Evolutionary conservation across 768 basidiomycete genomes (phyloP), one percentile per base, ranked within the genome.

Genomic region (Boletus vinaceobasis): DNA sequence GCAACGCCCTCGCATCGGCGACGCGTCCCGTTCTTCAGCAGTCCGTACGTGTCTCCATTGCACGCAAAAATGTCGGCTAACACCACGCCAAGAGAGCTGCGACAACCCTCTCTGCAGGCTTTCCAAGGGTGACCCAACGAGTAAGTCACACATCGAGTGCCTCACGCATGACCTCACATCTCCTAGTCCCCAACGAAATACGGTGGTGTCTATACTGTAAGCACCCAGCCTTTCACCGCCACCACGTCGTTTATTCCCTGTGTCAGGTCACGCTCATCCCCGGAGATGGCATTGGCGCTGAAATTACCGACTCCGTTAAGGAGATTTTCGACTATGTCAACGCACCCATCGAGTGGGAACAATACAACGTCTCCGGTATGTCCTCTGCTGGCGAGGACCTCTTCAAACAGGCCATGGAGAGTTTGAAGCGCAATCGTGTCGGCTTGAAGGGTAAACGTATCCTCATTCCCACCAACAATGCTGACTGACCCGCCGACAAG

Each of bases 271-370:
- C 95, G 55, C 85, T 98, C 67, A 96, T 98, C 63, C 95, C 96
- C 43, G 97, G 97, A 61, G 97, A 99, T 69, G 97, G 97, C 77
- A 87, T 99, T 66, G 97, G 97, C 59, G 83, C 85, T 65, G 97
- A 99, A 77, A 93, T 99, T 68, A 93, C 96, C 56, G 92, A 96
- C 75, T 95, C 93, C 2, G 95, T 99, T 62, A 98, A 99, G 77
- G 95, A 98, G 74, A 95, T 99, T 69, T 99, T 99, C 69, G 93
- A 96, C 72, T 82, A 91, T 62, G 84, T 93, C 70, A 99, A 98
- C 69, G 97, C 95, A 32, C 97, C 97, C 72, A 96, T 99, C 74
- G 93, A 98, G 71, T 97, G 93, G 91, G 95, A 98, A 67, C 94
- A 98, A 72, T 98, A 95, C 76, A 84, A 98, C 67, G 94, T 99